Percentiles rank a stretch among this genome's conserved stretches.
phyloP scores from a whole-genome alignment of 208 protist species.

The Acanthamoeba triangularis region DNA sequence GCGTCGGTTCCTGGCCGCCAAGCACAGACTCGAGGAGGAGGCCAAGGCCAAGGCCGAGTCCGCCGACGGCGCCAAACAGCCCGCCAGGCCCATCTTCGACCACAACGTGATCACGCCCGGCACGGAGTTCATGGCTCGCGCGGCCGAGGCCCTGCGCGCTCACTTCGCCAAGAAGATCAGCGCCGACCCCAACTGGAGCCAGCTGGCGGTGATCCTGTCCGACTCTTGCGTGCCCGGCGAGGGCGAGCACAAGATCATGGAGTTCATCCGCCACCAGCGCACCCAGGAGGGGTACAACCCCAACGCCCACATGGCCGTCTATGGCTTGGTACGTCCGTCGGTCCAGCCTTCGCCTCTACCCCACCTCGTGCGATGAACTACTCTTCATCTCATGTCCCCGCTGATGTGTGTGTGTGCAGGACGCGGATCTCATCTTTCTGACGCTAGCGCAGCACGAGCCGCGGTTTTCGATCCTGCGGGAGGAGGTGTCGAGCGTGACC shows the following conservation, averaged over 20 bases:
- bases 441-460: conserved; percentile 92
- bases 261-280: conserved; percentile 88
- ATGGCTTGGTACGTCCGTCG: conserved; percentile 93
- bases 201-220: conserved; percentile 96
- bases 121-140: conserved; percentile 98
- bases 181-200: conserved; percentile 95
- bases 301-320: conserved; percentile 97
- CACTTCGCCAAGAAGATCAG: conserved; percentile 97
- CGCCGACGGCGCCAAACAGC: background rate
- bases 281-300: conserved; percentile 96
- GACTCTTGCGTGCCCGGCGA: conserved; percentile 99
- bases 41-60: conserved; percentile 54
- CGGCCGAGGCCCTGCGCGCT: conserved; percentile 95
- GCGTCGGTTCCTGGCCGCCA: conserved; percentile 97
- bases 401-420: conserved; percentile 29
- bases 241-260: conserved; percentile 96
- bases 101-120: conserved; percentile 99
- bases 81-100: conserved; percentile 94
- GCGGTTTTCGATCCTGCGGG: conserved; percentile 91
- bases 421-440: conserved; percentile 94
- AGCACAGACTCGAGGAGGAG: conserved; percentile 94
- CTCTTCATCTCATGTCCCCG: background rate
- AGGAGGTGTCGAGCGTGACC: conserved; percentile 83
- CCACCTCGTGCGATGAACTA: background rate
- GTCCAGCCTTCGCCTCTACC: background rate